Evolutionary conservation across 805 yeast genomes (phyloP), one percentile per base, ranked within the genome.

Genomic region (Kuraishia ogatae): DNA sequence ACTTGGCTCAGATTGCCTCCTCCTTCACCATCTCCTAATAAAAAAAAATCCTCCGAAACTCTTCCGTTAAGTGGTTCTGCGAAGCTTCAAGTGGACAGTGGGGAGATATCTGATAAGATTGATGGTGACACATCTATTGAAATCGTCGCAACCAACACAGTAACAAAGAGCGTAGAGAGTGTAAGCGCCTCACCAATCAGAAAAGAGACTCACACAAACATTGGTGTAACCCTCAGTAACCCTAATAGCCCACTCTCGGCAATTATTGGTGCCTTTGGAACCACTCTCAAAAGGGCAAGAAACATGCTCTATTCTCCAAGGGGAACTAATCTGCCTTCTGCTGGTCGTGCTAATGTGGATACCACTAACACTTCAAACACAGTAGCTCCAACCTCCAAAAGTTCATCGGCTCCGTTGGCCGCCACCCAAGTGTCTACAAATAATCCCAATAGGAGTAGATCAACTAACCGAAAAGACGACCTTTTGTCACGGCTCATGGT

Each of bases 1-100:
- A 51, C 53, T 22, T 21, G 43, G 35, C 43, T 46, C 50, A 39
- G 39, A 50, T 56, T 19, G 20, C 50, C 48, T 53, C 52, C 39
- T 11, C 3, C 39, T n/a, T 52, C 48, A 19, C 50, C 43, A 48
- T 47, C 49, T 6, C 49, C 49, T 19, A 35, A 17, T 35, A 35
- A 35, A 35, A 35, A 17, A 8, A 15, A 35, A 35, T 8, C 4
- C 17, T 35, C n/a, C 4, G 43, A 35, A 15, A 15, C 2, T 10
- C 43, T 3, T 11, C 43, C 43, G 13, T 11, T 35, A 35, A 35
- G 43, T 35, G 17, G 10, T 26, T 35, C n/a, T 35, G 3, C 13
- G 43, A 35, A 35, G 29, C 8, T 26, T 26, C 43, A 10, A 35
- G 7, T 35, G 43, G 43, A 3, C 17, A 35, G 13, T 35, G 13